Base-by-base conservation (phyloP, 1,139 yeast genomes). In the Sugiyamaella xylanicola region DNA sequence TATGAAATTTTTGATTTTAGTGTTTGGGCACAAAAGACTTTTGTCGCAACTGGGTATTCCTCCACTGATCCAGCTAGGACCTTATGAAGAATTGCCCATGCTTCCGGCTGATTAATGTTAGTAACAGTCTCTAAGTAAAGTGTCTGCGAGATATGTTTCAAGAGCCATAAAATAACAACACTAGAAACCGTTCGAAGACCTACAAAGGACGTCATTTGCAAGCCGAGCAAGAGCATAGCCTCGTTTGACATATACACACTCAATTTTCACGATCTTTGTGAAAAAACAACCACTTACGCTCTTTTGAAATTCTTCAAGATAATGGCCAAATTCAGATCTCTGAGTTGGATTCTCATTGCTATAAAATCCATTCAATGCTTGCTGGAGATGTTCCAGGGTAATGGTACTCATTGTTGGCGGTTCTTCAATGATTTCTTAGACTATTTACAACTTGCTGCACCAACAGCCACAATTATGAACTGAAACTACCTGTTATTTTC, bases 11-110 rank as follows among this genome's bases (percentile, higher is more conserved):
- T 65, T 41, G 92, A 85, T 61, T 97, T 77, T 60, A 95, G 74
- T 0, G 98, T 92, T 70, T 95, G 99, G 0, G 97, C 87, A 8
- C 95, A 87, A 74, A 95, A 93, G 64, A 93, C 75, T 66, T 84
- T 84, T 47, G 87, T 73, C 63, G 86, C 65, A 13, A 62, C 59
- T 3, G 69, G 56, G 16, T 48, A 58, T 5, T 60, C 57, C 7
- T 56, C 61, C 13, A 56, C 40, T 8, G 48, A 40, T 19, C 57
- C 62, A 5, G 65, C 55, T 15, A 76, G 64, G 8, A 74, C 65
- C 21, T 65, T 64, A 56, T 72, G 73, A 15, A 73, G 63, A 16
- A 70, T 65, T 17, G 67, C 59, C 79, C 79, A 75, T 20, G 79
- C 78, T 32, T 68, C 74, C 9, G 69, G 53, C 74, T 72, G 59